Evolutionary conservation across 768 basidiomycete genomes (phyloP), one percentile per base, ranked within the genome.

Genomic region (Hericium rajendrae): DNA sequence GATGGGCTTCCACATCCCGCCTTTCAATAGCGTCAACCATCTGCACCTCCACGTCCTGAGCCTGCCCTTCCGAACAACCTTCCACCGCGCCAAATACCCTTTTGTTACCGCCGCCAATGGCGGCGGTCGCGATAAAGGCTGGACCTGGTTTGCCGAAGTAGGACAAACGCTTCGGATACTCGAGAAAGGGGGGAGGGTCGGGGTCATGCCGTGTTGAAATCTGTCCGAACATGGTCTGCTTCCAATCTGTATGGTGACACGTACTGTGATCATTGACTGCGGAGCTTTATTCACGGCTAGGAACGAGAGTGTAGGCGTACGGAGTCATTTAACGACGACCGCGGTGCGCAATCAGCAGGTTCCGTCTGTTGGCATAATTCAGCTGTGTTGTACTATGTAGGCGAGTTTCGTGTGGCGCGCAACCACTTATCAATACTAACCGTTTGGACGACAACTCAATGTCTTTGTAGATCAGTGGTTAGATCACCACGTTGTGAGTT

Each of bases 1-100:
- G 60, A 74, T 90, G 72, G 88, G 89, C 1, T 91, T 90, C 65
- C 88, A 91, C 66, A 86, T 90, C 54, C 85, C 88, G 0, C 89
- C 89, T 0, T 88, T 86, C 69, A 84, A 80, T 57, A 84, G 82
- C 38, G 76, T 91, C 5, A 65, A 81, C 38, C 88, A 91, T 65
- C 73, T 91, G 15, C 89, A 91, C 66, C 69, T 91, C 40, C 89
- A 91, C 65, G 80, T 85, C 22, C 84, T 86, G 50, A 82, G 73
- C 4, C 67, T 88, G 53, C 89, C 89, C 0, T 88, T 86, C 72
- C 73, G 67, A 18, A 77, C 79, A 0, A 43, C 56, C 3, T 43
- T 65, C 8, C 68, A 68, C 5, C 64, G 69, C 12, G 54, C 71
- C 28, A 80, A 81, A 65, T 91, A 85, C 64, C 81, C 75, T 4